These are phyloP conservation scores for Metschnikowia bowlesiae DNA, from an alignment of 805 yeast genomes.

Conservation along the genomic window DNA sequence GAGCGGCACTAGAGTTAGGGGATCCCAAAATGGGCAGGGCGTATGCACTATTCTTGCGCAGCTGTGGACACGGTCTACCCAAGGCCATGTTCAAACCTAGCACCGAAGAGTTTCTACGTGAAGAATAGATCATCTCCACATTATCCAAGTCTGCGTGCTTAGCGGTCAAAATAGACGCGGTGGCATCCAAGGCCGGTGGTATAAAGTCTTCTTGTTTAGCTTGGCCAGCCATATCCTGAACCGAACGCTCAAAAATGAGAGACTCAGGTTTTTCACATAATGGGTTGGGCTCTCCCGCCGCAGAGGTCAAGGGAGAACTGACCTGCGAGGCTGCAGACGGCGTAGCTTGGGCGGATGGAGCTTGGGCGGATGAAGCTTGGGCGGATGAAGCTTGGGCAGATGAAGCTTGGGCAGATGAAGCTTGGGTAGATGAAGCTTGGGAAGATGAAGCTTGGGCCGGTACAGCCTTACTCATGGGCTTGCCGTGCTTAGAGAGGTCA, in stretches of 20 bases:
- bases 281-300: conserved; percentile 11
- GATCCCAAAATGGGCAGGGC: conserved; percentile 13
- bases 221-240: conserved; percentile 30
- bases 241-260: conserved; percentile 40
- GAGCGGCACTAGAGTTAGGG: conserved; percentile 6
- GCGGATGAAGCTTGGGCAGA: conserved; percentile 1
- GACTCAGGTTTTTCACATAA: conserved; percentile 20
- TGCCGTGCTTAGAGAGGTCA: background rate
- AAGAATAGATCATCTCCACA: conserved; percentile 64
- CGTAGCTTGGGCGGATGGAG: background rate
- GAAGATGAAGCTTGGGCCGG: background rate
- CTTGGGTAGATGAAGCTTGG: background rate
- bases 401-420: conserved; percentile 3
- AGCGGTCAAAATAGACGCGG: conserved; percentile 62
- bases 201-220: conserved; percentile 58
- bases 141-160: conserved; percentile 60
- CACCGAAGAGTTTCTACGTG: conserved; percentile 53
- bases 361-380: conserved; percentile 3
- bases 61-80: conserved; percentile 38
- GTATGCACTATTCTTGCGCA: conserved; percentile 32
- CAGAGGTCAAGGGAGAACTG: conserved; percentile 13
- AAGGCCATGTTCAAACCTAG: conserved; percentile 46
- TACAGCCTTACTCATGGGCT: background rate
- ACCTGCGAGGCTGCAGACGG: conserved; percentile 6
- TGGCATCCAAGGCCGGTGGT: conserved; percentile 76